These are phyloP conservation scores for Zymoseptoria tritici DNA, from an alignment of 2,329 filamentous ascomycete species.

Conservation along the genomic window DNA sequence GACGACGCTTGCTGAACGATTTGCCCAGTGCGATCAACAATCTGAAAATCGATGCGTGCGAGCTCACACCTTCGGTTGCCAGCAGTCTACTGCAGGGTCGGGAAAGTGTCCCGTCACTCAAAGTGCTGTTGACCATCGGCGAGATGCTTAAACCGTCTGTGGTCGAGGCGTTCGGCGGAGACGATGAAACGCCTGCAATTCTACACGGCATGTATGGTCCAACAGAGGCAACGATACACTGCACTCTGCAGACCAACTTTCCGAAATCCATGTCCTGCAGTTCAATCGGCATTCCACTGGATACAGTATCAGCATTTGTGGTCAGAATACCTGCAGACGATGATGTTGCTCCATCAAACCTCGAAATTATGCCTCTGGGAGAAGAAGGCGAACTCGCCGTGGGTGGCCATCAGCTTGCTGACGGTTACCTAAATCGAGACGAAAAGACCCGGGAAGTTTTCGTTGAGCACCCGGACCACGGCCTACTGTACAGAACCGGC, in stretches of 20 bases:
- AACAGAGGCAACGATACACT: constrained; percentile 87
- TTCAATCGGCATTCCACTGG: constrained; percentile 70
- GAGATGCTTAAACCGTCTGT: constrained; percentile 82
- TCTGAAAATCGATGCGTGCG: constrained; percentile 71
- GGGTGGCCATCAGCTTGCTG: constrained; percentile 71
- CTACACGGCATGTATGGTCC: constrained; percentile 93
- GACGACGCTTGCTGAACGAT: constrained; percentile 65
- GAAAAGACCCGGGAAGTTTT: constrained; percentile 69
- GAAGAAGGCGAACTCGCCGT: constrained; percentile 73
- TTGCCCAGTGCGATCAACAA: constrained; percentile 58
- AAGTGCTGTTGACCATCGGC: constrained; percentile 74
- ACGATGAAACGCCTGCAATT: constrained; percentile 48
- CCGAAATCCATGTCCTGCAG: constrained; percentile 49
- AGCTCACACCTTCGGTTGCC: constrained; percentile 82
- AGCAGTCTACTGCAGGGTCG: constrained; percentile 66
- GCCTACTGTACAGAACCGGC: constrained; percentile 72
- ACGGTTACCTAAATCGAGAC: constrained; percentile 72
- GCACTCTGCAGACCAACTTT: constrained; percentile 65
- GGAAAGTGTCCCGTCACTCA: constrained; percentile 58
- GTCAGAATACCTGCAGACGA: constrained; percentile 40
- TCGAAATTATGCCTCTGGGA: constrained; percentile 54
- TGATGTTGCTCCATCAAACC: not conserved
- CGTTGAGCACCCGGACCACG: constrained; percentile 55
- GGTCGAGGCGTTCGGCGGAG: constrained; percentile 69
- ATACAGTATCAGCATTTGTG: constrained; percentile 73